These are phyloP conservation scores for Neurospora hispaniola DNA, from an alignment of 495 filamentous ascomycete species.

Conservation along the genomic window DNA sequence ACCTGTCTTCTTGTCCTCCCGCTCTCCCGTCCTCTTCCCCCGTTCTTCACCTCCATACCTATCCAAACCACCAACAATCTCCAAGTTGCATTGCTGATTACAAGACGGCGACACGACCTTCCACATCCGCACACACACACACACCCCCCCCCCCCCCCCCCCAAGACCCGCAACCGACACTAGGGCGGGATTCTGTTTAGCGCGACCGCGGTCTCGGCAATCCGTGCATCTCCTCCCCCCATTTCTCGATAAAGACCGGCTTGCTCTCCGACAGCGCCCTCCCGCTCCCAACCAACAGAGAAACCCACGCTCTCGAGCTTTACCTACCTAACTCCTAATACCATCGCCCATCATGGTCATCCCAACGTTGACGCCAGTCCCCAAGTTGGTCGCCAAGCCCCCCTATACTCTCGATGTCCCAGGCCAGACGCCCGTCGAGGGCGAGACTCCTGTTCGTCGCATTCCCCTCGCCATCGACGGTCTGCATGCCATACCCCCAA, in stretches of 20 bases:
- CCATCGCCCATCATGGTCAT: not conserved
- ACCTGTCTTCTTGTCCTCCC: not conserved
- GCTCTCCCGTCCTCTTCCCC: not conserved
- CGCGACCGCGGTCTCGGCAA: not conserved
- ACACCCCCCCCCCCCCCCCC: not conserved
- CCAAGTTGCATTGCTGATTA: not conserved
- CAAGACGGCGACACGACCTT: not conserved
- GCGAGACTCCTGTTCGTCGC: slow-evolving; percentile 86
- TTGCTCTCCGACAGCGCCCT: not conserved
- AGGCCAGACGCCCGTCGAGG: slow-evolving; percentile 56
- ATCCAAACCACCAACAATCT: not conserved
- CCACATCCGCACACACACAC: not conserved
- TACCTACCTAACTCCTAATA: not conserved
- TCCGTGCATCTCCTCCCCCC: not conserved
- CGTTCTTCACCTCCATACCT: not conserved
- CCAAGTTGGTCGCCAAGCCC: slow-evolving; percentile 20
- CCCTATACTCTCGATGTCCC: slow-evolving; percentile 78
- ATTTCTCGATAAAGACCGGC: not conserved
- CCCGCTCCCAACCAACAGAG: not conserved
- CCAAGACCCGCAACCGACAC: not conserved
- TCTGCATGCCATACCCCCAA: slow-evolving; percentile 41
- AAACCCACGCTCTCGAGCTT: not conserved
- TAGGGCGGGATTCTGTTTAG: not conserved
- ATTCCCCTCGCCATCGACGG: slow-evolving; percentile 61
- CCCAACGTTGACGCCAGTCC: not conserved